Base-by-base conservation (phyloP, 768 basidiomycete species). In the Rubroboletus satanas region DNA sequence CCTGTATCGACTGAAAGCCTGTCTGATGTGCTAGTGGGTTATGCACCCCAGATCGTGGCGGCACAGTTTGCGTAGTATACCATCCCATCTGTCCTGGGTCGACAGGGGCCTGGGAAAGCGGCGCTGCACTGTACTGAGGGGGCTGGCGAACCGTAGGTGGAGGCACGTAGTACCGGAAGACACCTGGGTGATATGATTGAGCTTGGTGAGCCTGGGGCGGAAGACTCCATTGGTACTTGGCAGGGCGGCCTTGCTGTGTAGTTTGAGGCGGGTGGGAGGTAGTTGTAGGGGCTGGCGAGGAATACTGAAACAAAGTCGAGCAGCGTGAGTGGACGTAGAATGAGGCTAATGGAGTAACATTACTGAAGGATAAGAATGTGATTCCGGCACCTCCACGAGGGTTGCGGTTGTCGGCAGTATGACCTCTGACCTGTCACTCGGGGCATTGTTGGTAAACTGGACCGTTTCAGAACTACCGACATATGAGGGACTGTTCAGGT, bases 351-450 rank as follows among this genome's bases (percentile, higher is more conserved):
- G 28, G 45, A 41, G 21, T 26, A 29, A 48, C 31, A 42, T 58
- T 58, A 69, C 67, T 15, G 53, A 46, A 49, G 57, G 49, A 35
- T 58, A 15, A 37, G 60, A 23, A 42, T 48, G 47, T 29, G 52
- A 39, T 23, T 72, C 66, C 5, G 58, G 60, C 5, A 68, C 62
- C 54, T 74, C 73, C 28, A 70, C 72, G 14, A 75, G 62, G n/a
- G 64, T 71, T 32, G 73, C 74, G 23, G 68, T 73, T 38, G 63
- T 66, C 4, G 71, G 74, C 5, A 71, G 51, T 56, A 65, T 56
- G 52, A 59, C 54, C 67, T 64, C 62, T 12, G 63, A 15, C 10
- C 43, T 57, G 38, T 44, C 35, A 7, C 36, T 56, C 18, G 60
- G 36, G 31, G 18, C 21, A 41, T 50, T 57, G 50, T 56, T 45